These are phyloP conservation scores for Exophiala mesophila DNA, from an alignment of 2,329 filamentous ascomycete genomes.

Conservation along the genomic window DNA sequence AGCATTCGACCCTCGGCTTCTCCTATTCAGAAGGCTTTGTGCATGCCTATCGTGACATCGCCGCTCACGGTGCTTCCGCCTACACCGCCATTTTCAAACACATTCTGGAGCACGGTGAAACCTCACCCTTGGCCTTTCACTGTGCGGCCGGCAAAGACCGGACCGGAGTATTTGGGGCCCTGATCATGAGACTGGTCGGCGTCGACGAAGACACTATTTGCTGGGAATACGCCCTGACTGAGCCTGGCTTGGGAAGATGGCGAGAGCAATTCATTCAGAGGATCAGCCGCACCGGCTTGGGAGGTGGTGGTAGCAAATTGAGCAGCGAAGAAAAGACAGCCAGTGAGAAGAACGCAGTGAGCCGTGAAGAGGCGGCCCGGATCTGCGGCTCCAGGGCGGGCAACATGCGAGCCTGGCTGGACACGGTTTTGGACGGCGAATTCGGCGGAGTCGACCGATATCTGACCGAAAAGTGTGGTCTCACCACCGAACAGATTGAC, in stretches of 20 bases:
- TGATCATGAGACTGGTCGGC: constrained; percentile 61
- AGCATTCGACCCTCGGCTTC: constrained; percentile 40
- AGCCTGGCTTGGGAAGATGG: constrained; percentile 49
- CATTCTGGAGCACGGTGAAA: constrained; percentile 36
- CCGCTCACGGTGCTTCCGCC: constrained; percentile 52
- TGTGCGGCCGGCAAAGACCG: constrained; percentile 75
- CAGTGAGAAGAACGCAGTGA: constrained; percentile 11
- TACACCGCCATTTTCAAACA: constrained; percentile 59
- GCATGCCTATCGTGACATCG: constrained; percentile 62
- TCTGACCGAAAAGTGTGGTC: constrained; percentile 20
- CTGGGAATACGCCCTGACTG: constrained; percentile 64
- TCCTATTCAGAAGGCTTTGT: constrained; percentile 51
- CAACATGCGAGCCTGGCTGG: constrained; percentile 26
- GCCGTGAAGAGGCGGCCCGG: constrained; percentile 22
- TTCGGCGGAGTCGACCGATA: constrained; percentile 25
- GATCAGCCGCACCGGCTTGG: constrained; percentile 19
- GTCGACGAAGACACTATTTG: constrained; percentile 57
- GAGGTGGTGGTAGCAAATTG: constrained; percentile 4
- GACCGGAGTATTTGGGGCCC: constrained; percentile 64
- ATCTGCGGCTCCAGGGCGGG: constrained; percentile 24
- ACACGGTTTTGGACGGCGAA: constrained; percentile 22
- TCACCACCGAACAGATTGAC: constrained; percentile 22
- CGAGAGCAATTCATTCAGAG: constrained; percentile 24
- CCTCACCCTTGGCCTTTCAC: constrained; percentile 53
- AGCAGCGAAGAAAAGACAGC: not conserved